Evolutionary conservation across 2,329 filamentous ascomycete species (phyloP), one percentile per base, ranked within the genome.

Genomic region (Pochonia chlamydosporia): DNA sequence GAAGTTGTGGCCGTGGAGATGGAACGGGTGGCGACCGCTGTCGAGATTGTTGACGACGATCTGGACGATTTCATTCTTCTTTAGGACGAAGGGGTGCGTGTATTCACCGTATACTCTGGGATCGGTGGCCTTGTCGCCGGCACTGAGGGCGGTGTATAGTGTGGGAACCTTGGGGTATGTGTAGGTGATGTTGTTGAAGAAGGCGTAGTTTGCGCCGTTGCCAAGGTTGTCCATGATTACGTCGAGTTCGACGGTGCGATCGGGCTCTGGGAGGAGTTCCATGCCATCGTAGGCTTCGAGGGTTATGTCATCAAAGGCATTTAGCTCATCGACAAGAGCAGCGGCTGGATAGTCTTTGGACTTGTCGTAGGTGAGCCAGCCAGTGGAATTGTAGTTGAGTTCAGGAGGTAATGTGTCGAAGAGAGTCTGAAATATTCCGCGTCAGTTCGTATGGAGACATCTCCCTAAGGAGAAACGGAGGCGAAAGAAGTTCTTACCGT

Each of bases 121-220:
- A 51, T 88, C 73, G 2, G 71, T 72, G 13, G 81, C 78, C 16
- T 74, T 67, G 43, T 87, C 67, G 14, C 79, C 81, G 1, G 81
- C 67, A 0, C 79, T 81, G 3, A 95, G 72, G 1, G 77, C 87
- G 1, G 85, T 89, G 71, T 90, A 95, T 0, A 95, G 73, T 0
- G 85, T 82, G 0, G 89, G 90, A 0, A 95, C 89, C 61, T 88
- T 87, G 42, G 87, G 88, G 0, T 68, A 47, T 3, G 78, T 76
- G 63, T 91, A 95, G 25, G 86, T 89, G 52, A 89, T 79, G 63
- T 87, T 83, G 71, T 92, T 91, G 69, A 87, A 80, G 66, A 84
- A 83, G 50, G 81, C 83, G 48, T 73, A 73, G 60, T 73, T 74
- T 43, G 75, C 75, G 5, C 84, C 84, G 49, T 88, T 74, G 16